Evolutionary conservation across 306 rosid genomes (phyloP).

Genomic region (Sophora flavescens): DNA sequence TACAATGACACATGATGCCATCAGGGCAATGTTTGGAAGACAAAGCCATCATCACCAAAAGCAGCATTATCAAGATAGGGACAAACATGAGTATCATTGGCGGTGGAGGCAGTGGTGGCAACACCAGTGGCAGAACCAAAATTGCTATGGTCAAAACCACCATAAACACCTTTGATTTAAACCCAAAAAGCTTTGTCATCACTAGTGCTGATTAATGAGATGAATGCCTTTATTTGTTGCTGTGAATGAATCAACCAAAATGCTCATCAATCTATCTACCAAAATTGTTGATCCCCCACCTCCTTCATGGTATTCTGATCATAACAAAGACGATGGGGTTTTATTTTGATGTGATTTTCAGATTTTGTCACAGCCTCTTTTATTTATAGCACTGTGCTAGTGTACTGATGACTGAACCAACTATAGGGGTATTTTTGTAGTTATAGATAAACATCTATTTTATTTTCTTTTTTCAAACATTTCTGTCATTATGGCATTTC

Average conservation of each 20-base stretch:
- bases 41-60: slow-evolving; percentile 46
- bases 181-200: slow-evolving; percentile 39
- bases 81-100: slow-evolving; percentile 47
- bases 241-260: neutral
- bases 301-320: slow-evolving; percentile 1
- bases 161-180: slow-evolving; percentile 39
- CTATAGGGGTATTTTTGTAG: slow-evolving; percentile 23
- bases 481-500: slow-evolving; percentile 16
- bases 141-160: slow-evolving; percentile 23
- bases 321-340: slow-evolving; percentile 4
- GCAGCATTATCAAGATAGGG: slow-evolving; percentile 47
- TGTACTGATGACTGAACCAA: slow-evolving; percentile 6
- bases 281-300: neutral
- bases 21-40: slow-evolving; percentile 37
- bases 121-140: slow-evolving; percentile 47
- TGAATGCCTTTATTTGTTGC: neutral
- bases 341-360: slow-evolving; percentile 6
- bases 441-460: slow-evolving; percentile 28
- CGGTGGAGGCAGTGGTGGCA: slow-evolving; percentile 58
- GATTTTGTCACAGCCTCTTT: slow-evolving; percentile 8
- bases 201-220: slow-evolving; percentile 5
- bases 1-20: neutral
- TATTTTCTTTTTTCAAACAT: slow-evolving; percentile 29
- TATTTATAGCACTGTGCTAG: slow-evolving; percentile 12
- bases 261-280: neutral